Evolutionary conservation across 305 asterid genomes (phyloP), one percentile per base, ranked within the genome.

Genomic region (Fraxinus angustifolia): DNA sequence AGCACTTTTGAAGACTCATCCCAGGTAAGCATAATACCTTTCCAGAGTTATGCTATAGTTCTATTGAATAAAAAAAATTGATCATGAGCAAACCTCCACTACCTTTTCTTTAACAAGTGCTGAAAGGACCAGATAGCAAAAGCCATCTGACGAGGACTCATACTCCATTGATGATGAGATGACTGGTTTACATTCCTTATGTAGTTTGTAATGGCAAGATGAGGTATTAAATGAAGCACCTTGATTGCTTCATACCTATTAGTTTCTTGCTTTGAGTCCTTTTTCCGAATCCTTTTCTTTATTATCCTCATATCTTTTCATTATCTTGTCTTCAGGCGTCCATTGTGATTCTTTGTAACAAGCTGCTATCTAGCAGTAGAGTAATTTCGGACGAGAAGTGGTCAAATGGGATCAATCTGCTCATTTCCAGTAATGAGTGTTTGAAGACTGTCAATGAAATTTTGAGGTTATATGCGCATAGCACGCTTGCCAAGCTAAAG

Each of bases 261-360:
- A 10, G 30, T 45, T 58, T 35, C 30, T 11, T 50, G 1, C 48
- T 38, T 38, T 38, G 48, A 38, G 48, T 38, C 48, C 48, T 60
- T 11, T 28, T 6, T 50, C 62, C 11, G 58, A 28, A 42, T 78
- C 34, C 50, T 73, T 14, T 16, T 60, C 71, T 45, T 35, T 38
- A 4, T 50, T 30, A 78, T 78, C 65, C 53, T 67, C 81, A 78
- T 36, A 42, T 45, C 72, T 87, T 14, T 78, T 34, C 48, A 31
- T 77, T 65, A 16, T 38, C 30, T 68, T 58, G 80, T 79, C 81
- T 82, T 80, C 91, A 90, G 91, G 89, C 82, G 82, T 78, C 84
- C 84, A 26, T 82, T 17, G 80, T 79, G 81, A 85, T 86, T 82
- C 85, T 81, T 82, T 38, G 45, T 80, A 89, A 83, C 83, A 79